phyloP scores from a whole-genome alignment of 192 early-diverging fungal species.

The Mortierella claussenii region DNA sequence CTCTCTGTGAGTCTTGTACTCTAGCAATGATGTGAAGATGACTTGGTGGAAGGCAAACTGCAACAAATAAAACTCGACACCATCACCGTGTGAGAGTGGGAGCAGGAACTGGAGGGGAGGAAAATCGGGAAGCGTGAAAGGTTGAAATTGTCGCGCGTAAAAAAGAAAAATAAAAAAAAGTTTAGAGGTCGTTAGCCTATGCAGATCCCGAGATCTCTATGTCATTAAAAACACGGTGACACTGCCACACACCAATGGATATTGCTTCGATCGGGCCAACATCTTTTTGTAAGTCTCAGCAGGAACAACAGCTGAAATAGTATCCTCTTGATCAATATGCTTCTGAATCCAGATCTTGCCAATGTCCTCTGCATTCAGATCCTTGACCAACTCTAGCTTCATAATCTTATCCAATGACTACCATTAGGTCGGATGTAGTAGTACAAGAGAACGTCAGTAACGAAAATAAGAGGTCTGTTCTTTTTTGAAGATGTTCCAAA shows the following conservation, averaged over 20 bases:
- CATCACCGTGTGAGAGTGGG: conserved; percentile 81
- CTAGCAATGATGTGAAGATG: conserved; percentile 86
- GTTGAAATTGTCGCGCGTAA: too few species aligned
- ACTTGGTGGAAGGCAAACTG: conserved; percentile 89
- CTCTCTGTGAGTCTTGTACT: conserved; percentile 87
- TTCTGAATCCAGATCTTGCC: conserved; percentile 80
- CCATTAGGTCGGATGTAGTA: neutral
- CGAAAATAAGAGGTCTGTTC: neutral
- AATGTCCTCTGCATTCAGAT: conserved; percentile 54
- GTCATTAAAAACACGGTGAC: too few species aligned
- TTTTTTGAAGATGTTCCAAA: neutral
- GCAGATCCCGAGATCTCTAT: too few species aligned
- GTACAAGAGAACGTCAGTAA: neutral
- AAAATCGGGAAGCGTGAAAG: too few species aligned
- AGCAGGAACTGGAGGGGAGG: conserved; percentile 75
- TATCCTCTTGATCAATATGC: conserved; percentile 66
- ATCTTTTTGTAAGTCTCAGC: conserved; percentile 68
- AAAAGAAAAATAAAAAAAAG: neutral
- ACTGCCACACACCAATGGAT: conserved; percentile 74
- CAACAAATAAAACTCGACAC: conserved; percentile 87
- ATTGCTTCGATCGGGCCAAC: conserved; percentile 59
- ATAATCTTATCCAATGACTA: conserved; percentile 68
- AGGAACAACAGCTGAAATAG: conserved; percentile 73
- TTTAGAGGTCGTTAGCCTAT: too few species aligned
- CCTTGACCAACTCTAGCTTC: conserved; percentile 58